Conservation (phyloP, 129 eudicot species). For the Ambrosia artemisiifolia region DNA sequence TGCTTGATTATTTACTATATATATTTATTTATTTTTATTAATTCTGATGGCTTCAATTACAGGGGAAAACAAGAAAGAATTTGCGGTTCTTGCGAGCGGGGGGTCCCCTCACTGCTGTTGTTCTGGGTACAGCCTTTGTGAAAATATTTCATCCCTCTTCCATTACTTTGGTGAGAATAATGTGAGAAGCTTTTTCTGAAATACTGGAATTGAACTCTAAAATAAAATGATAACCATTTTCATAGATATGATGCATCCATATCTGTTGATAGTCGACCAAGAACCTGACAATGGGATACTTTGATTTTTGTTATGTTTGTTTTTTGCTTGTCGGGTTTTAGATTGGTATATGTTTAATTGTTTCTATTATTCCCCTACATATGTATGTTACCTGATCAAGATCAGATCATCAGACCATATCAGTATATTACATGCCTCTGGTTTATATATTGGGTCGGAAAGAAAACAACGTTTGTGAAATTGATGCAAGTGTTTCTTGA, state of each 20-base stretch:
- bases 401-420: neutral
- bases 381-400: neutral
- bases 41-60: constrained; percentile 7
- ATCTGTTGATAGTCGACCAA: constrained; percentile 6
- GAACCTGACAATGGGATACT: neutral
- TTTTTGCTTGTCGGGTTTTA: constrained; percentile 8
- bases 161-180: constrained; percentile 75
- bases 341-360: neutral
- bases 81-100: constrained; percentile 78
- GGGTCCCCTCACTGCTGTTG: constrained; percentile 97
- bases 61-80: constrained; percentile 82
- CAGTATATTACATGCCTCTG: neutral
- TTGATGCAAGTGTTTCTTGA: neutral
- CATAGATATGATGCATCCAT: neutral
- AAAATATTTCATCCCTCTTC: constrained; percentile 79
- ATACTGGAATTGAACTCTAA: constrained; percentile 26
- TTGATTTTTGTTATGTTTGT: neutral
- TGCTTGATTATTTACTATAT: neutral
- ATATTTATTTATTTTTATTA: neutral
- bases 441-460: neutral
- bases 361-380: neutral
- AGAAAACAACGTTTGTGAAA: neutral
- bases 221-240: neutral
- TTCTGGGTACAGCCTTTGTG: constrained; percentile 83
- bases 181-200: constrained; percentile 2